A percentile compares a stretch with the other conserved stretches of the same genome.
Evolutionary conservation across 352 stramenopile genomes (phyloP).

Genomic region (Thalassiosira mediterranea): DNA sequence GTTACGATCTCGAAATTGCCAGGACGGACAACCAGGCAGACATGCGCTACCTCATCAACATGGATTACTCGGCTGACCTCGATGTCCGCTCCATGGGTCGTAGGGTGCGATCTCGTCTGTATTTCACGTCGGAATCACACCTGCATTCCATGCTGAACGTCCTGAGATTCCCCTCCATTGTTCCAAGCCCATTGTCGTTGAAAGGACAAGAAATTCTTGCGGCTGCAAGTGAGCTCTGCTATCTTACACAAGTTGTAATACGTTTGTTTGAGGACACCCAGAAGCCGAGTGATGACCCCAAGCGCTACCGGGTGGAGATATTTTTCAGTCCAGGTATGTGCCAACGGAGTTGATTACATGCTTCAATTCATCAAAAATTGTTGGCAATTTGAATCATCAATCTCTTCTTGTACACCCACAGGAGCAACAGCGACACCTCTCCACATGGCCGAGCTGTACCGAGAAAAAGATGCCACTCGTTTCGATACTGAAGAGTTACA

Average conservation of each 20-base stretch:
- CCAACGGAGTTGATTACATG: too few relatives aligned
- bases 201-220: constrained; percentile 84
- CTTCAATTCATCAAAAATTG: too few relatives aligned
- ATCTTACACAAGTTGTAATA: constrained; percentile 98
- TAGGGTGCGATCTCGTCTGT: constrained; percentile 96
- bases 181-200: constrained; percentile 56
- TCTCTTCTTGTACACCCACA: too few relatives aligned
- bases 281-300: constrained; percentile 76
- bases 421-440: constrained; percentile 36
- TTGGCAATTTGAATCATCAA: too few relatives aligned
- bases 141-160: constrained; percentile 98
- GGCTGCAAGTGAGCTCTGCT: constrained; percentile 92
- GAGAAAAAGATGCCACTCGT: constrained; percentile 70
- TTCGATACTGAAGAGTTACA: constrained; percentile 77
- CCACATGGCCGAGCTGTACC: constrained; percentile 72
- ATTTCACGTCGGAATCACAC: constrained; percentile 99
- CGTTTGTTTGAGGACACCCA: constrained; percentile 96
- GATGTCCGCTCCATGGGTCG: constrained; percentile 96
- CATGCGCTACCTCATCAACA: constrained; percentile 89
- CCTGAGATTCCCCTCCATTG: constrained; percentile 83
- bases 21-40: constrained; percentile 85
- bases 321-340: constrained; percentile 76
- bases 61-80: constrained; percentile 89
- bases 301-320: constrained; percentile 86
- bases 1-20: constrained; percentile 82